A percentile compares a stretch with the other conserved stretches of the same genome.
Evolutionary conservation across 495 filamentous ascomycete species (phyloP).

Genomic region (Tuber aestivum): DNA sequence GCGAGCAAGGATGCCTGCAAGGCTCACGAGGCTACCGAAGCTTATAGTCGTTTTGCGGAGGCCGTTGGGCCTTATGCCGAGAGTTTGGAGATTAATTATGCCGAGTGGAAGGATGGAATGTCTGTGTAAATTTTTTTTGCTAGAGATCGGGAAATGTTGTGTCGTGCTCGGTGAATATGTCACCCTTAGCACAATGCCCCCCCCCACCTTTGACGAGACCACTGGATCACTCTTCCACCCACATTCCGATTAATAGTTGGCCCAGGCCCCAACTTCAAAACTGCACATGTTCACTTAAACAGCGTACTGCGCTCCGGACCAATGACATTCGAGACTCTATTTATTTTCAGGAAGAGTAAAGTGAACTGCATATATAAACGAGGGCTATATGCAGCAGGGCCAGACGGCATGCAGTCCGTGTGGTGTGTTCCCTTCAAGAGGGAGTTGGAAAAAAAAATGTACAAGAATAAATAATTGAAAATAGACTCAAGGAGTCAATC

Average conservation of each 20-base stretch:
- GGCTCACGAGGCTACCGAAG: constrained; percentile 10
- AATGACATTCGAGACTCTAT: neutral
- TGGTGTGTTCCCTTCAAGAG: constrained; percentile 8
- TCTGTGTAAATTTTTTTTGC: neutral
- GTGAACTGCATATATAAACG: constrained; percentile 33
- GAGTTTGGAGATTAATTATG: neutral
- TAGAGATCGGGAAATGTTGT: neutral
- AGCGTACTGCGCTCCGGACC: neutral
- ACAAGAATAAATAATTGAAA: constrained; percentile 11
- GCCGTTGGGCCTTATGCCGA: neutral
- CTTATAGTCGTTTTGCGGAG: constrained; percentile 6
- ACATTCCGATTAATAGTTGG: neutral
- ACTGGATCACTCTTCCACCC: neutral
- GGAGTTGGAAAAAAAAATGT: constrained; percentile 12
- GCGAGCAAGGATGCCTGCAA: neutral
- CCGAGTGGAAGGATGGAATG: constrained; percentile 10
- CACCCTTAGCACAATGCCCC: neutral
- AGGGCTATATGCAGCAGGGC: constrained; percentile 26
- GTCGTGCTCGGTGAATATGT: neutral
- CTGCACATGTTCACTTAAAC: neutral
- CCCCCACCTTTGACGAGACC: neutral
- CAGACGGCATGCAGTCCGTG: neutral
- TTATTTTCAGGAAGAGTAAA: constrained; percentile 16
- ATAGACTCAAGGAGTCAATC: constrained; percentile 30
- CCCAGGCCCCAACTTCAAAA: neutral